Conservation (phyloP, 805 yeast species). For the Kurtzmaniella cleridarum region DNA sequence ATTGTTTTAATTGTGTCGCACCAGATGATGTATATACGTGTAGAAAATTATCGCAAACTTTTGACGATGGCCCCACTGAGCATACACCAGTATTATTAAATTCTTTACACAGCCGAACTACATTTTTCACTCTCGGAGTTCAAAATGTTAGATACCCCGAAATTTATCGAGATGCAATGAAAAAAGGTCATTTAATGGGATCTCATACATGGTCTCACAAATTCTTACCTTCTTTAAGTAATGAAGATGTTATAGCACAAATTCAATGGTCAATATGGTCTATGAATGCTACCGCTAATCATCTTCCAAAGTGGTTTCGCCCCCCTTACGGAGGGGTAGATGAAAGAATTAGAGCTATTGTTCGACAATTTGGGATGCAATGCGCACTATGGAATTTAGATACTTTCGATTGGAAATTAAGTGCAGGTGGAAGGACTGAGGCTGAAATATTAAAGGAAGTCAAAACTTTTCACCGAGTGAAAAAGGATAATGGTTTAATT, state of each 20-base stretch:
- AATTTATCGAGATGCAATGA: slow-evolving; percentile 50
- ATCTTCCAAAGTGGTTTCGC: slow-evolving; percentile 87
- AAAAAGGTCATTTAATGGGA: slow-evolving; percentile 73
- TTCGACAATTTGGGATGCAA: slow-evolving; percentile 80
- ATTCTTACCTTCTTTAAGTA: slow-evolving; percentile 69
- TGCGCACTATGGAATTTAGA: slow-evolving; percentile 90
- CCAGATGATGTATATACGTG: slow-evolving; percentile 77
- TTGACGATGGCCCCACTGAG: slow-evolving; percentile 92
- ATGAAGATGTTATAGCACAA: slow-evolving; percentile 83
- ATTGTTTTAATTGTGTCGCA: slow-evolving; percentile 74
- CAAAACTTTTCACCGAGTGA: slow-evolving; percentile 39
- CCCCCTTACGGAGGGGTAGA: slow-evolving; percentile 97
- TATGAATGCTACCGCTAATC: slow-evolving; percentile 87
- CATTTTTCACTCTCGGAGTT: slow-evolving; percentile 82
- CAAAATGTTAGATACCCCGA: slow-evolving; percentile 77
- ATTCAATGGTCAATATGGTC: slow-evolving; percentile 97
- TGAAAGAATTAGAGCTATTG: slow-evolving; percentile 73
- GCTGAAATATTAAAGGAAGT: slow-evolving; percentile 53
- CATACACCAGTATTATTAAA: slow-evolving; percentile 58
- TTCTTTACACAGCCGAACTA: slow-evolving; percentile 48
- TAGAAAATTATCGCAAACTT: slow-evolving; percentile 72
- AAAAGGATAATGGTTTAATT: slow-evolving; percentile 52
- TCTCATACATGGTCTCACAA: slow-evolving; percentile 93
- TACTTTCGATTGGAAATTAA: slow-evolving; percentile 84
- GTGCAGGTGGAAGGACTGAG: slow-evolving; percentile 38